These are phyloP conservation scores for Cutaneotrichosporon sp. DNA, from an alignment of 1,284 basidiomycete species.

Conservation along the genomic window DNA sequence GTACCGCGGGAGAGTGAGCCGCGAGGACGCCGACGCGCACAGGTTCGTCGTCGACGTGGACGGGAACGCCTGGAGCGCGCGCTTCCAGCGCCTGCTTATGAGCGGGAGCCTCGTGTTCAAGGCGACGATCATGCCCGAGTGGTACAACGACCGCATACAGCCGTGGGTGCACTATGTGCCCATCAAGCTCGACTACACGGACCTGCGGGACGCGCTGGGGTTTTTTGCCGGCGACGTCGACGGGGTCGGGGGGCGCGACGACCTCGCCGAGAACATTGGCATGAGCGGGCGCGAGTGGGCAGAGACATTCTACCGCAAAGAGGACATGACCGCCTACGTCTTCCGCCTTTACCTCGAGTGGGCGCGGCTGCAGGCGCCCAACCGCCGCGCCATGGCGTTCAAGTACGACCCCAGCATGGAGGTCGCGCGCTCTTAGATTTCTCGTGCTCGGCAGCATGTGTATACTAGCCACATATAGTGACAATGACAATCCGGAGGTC, in stretches of 20 bases:
- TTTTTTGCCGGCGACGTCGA: slow-evolving; percentile 44
- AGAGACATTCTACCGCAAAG: slow-evolving; percentile 45
- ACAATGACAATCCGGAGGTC: not conserved
- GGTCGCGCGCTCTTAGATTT: slow-evolving; percentile 2
- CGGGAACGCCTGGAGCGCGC: slow-evolving; percentile 69
- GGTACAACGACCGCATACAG: slow-evolving; percentile 55
- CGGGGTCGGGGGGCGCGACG: slow-evolving; percentile 41
- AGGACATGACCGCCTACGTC: slow-evolving; percentile 50
- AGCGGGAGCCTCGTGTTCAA: slow-evolving; percentile 49
- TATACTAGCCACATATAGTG: not conserved
- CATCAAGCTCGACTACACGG: slow-evolving; percentile 54
- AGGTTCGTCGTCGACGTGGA: slow-evolving; percentile 56
- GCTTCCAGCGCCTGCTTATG: slow-evolving; percentile 57
- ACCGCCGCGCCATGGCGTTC: slow-evolving; percentile 32
- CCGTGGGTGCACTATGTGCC: slow-evolving; percentile 56
- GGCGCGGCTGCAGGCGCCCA: slow-evolving; percentile 37
- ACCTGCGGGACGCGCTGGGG: slow-evolving; percentile 50
- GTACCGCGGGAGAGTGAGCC: slow-evolving; percentile 30
- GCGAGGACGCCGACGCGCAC: slow-evolving; percentile 34
- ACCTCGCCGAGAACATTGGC: slow-evolving; percentile 52
- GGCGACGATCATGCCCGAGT: slow-evolving; percentile 46
- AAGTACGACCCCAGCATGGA: slow-evolving; percentile 39
- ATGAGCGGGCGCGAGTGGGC: slow-evolving; percentile 51
- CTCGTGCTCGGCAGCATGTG: not conserved
- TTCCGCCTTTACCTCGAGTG: slow-evolving; percentile 52